A percentile compares a stretch with the other conserved stretches of the same genome.
phyloP scores from a whole-genome alignment of 305 asterid species.

The Solanum hybrid region DNA sequence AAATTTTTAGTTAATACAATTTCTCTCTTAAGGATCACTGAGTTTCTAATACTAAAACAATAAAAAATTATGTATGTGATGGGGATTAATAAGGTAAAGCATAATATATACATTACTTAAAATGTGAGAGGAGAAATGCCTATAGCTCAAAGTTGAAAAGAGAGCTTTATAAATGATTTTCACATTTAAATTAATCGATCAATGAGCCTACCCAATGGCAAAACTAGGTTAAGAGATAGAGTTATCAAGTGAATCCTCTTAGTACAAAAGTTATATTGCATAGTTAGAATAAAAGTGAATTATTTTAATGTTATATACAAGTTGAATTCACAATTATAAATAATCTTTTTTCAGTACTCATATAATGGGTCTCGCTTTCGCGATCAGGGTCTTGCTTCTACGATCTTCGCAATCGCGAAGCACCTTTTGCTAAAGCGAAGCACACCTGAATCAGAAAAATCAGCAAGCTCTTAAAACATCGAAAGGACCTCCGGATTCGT shows the following conservation, averaged over 20 bases:
- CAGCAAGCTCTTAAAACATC: too few species aligned
- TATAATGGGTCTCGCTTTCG: not conserved
- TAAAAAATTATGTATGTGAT: not conserved
- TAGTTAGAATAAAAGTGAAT: not conserved
- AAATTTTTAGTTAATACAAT: not conserved
- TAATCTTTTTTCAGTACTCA: not conserved
- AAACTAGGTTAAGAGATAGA: not conserved
- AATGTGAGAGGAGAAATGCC: not conserved
- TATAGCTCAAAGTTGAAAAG: not conserved
- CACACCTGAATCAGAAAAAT: too few species aligned
- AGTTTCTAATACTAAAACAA: not conserved
- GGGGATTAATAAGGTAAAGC: not conserved
- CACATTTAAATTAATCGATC: not conserved
- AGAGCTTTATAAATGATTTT: not conserved
- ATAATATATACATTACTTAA: not conserved
- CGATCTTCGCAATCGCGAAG: too few species aligned
- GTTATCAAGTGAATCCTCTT: not conserved
- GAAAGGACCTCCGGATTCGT: too few species aligned
- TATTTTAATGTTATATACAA: not conserved
- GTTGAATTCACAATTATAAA: not conserved
- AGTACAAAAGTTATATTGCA: too few species aligned
- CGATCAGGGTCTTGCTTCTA: too few species aligned
- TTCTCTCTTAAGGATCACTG: not conserved
- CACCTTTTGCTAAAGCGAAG: too few species aligned
- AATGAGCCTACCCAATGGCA: not conserved